Evolutionary conservation across 2,329 filamentous ascomycete species (phyloP).

Genomic region (Tolypocladium inflatum): DNA sequence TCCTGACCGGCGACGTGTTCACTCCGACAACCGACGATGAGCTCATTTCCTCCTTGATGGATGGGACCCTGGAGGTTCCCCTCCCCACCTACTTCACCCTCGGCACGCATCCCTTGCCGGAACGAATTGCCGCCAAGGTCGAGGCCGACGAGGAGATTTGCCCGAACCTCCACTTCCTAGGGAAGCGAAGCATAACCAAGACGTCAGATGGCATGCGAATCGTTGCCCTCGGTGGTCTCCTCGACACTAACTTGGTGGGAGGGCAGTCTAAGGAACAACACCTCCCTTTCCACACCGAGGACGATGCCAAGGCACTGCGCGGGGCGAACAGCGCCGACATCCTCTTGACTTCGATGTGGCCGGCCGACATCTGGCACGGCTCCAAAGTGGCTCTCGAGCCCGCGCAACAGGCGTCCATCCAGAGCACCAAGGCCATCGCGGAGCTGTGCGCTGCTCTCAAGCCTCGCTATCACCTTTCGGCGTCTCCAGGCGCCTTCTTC

Average conservation of each 20-base stretch:
- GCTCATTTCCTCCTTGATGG: slow-evolving; percentile 53
- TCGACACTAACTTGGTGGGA: slow-evolving; percentile 51
- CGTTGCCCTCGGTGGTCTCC: slow-evolving; percentile 69
- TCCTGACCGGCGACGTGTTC: slow-evolving; percentile 81
- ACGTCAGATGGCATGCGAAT: slow-evolving; percentile 85
- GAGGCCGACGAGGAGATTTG: slow-evolving; percentile 68
- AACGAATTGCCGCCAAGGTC: slow-evolving; percentile 61
- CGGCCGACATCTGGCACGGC: slow-evolving; percentile 57
- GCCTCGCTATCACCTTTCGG: slow-evolving; percentile 84
- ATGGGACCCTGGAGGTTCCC: slow-evolving; percentile 63
- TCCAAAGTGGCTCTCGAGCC: slow-evolving; percentile 54
- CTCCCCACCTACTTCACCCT: slow-evolving; percentile 88
- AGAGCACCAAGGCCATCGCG: slow-evolving; percentile 58
- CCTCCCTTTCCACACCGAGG: slow-evolving; percentile 66
- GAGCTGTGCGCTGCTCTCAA: slow-evolving; percentile 72
- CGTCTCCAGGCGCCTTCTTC: slow-evolving; percentile 55
- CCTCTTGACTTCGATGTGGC: slow-evolving; percentile 81
- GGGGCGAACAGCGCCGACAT: slow-evolving; percentile 78
- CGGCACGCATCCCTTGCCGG: slow-evolving; percentile 63
- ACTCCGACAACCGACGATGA: slow-evolving; percentile 48
- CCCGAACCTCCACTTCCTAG: slow-evolving; percentile 83
- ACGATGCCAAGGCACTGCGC: slow-evolving; percentile 65
- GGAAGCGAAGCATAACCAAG: slow-evolving; percentile 78
- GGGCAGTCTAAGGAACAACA: slow-evolving; percentile 63
- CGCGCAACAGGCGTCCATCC: slow-evolving; percentile 38